phyloP scores from a whole-genome alignment of 768 basidiomycete genomes.

The Pleurotus cornucopiae region DNA sequence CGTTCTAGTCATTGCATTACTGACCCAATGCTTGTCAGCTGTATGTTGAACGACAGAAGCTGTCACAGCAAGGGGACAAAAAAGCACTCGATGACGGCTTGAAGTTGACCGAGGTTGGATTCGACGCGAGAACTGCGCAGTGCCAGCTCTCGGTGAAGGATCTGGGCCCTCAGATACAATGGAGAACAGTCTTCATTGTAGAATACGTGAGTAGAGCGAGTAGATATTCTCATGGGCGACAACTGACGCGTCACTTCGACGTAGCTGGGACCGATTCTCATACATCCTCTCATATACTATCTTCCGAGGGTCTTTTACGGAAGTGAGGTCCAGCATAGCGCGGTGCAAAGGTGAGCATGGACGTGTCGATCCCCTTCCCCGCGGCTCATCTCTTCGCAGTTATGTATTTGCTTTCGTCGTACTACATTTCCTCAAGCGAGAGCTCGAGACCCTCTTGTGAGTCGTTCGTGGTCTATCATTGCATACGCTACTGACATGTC shows the following conservation, averaged over 20 bases:
- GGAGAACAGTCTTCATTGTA: constrained; percentile 83
- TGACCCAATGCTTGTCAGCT: constrained; percentile 43
- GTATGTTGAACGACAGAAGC: constrained; percentile 65
- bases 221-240: not conserved
- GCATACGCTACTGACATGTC: not conserved
- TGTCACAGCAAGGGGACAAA: constrained; percentile 59
- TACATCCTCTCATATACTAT: constrained; percentile 83
- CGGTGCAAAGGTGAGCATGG: constrained; percentile 62
- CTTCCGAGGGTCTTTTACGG: constrained; percentile 72
- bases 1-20: not conserved
- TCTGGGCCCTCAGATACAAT: constrained; percentile 84
- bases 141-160: constrained; percentile 75
- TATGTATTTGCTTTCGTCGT: constrained; percentile 73
- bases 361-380: not conserved
- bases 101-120: constrained; percentile 52
- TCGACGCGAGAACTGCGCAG: constrained; percentile 43
- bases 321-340: constrained; percentile 63
- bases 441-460: constrained; percentile 87
- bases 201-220: constrained; percentile 79
- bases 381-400: constrained; percentile 22
- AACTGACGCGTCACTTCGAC: not conserved
- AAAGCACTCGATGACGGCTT: constrained; percentile 61
- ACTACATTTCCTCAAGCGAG: constrained; percentile 88
- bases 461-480: constrained; percentile 18
- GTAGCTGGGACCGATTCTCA: constrained; percentile 81